Evolutionary conservation across 23 red algal species (phyloP), one percentile per base, ranked within the genome.

Genomic region (Gracilaria vermiculophylla): DNA sequence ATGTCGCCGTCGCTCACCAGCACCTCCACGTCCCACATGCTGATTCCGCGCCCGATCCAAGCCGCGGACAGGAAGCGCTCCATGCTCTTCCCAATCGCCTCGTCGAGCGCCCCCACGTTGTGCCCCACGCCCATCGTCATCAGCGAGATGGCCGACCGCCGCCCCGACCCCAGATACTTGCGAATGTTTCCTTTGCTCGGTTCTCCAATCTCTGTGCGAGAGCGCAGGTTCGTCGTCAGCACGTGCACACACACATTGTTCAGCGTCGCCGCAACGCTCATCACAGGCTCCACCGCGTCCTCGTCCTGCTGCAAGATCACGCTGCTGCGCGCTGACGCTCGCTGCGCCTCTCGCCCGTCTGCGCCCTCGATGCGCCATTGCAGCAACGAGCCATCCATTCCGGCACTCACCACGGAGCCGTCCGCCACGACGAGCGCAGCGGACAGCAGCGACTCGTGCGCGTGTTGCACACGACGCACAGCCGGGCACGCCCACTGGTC

Each of bases 11-110:
- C 34, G 20, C 48, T 23, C 24, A 85, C 34, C 54, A 85, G 72
- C 62, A 70, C 17, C 39, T 72, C 61, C 19, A 85, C 41, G 32
- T 85, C 81, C 81, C 81, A 85, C 81, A 85, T 65, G 25, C n/a
- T 54, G 49, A 85, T 85, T 31, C 55, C 61, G 34, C 64, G 57
- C 5, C 81, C 62, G 7, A 85, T 54, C 37, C 49, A 70, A 36
- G 35, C 55, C 23, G 40, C 25, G 11, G 81, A 69, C 47, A 66
- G 57, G 25, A 69, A 47, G 0, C 57, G 57, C 5, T 85, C 33
- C 7, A 85, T 51, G 21, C 58, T 51, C 43, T 53, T 54, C 19
- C 21, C 61, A 36, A 85, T 53, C 43, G 49, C 57, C 60, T 47
- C 43, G 34, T 28, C 62, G 28, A 71, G 13, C 32, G 60, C 81